Base-by-base conservation (phyloP, 352 stramenopile genomes). In the Phytopythium litorale region DNA sequence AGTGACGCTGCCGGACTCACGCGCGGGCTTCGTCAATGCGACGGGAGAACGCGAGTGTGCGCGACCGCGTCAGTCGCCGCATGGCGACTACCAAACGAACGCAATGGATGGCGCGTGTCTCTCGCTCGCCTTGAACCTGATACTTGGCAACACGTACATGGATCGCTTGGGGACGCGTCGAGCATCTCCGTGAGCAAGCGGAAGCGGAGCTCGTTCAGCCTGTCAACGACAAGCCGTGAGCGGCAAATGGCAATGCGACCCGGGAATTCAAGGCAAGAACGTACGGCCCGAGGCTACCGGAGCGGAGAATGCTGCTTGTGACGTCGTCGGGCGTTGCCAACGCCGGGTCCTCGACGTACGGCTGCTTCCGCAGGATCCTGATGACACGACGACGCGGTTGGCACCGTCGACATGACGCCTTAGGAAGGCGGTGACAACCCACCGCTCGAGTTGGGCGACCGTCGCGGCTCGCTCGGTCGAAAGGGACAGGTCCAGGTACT, bases 121-220 rank as follows among this genome's bases (percentile, higher is more conserved):
- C 30, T 40, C 54, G 35, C 32, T 8, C 28, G 32, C 8, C 18
- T 42, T 56, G 28, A 42, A 56, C 25, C 25, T 55, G 11, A 21
- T 15, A 15, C 4, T 23, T 35, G 4, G 16, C 30, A 19, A 6
- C 42, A 53, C 66, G 16, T 62, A 84, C 75, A 80, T 55, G 71
- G 57, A 48, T 84, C 73, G 28, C 35, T 66, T 6, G 75, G 73
- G 2, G 60, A 58, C 15, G 54, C 60, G 9, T 25, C 60, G 12
- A 81, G 68, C 68, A 84, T 63, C 21, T 81, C 71, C 54, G 69
- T 51, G 11, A 84, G 71, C 42, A 84, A 50, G 37, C 59, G 35
- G 49, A 76, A 78, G 30, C 73, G 75, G 21, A 84, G 68, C 32
- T 84, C 73, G 19, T 72, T 76, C 51, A 84, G 51, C 5, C 73